Evolutionary conservation across 306 rosid species (phyloP), one percentile per base, ranked within the genome.

Genomic region (Amphicarpaea edgeworthii): DNA sequence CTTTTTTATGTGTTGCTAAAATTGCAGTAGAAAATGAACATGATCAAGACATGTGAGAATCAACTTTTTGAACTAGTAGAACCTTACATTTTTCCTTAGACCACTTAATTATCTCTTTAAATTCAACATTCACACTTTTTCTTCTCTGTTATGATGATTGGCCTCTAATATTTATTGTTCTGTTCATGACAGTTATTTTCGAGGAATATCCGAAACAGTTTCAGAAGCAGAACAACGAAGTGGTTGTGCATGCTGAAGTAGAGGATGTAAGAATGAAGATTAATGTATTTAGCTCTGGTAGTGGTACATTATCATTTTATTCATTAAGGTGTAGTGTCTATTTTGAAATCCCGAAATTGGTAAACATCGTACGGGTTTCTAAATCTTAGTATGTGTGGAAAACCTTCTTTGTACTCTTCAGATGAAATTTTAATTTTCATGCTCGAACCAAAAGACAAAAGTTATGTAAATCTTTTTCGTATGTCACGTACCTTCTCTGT

Each of bases 201-300:
- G 76, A 16, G 96, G 97, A 62, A 92, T 94, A 5, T 85, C 97
- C 19, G 95, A 92, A 75, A 72, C 93, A 7, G 83, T 82, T 70
- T 90, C 98, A 41, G 98, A 86, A 65, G 62, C 74, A 38, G 97
- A 94, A 34, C 91, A 84, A 77, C 68, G 88, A 83, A 87, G 90
- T 73, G 82, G 89, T 17, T 91, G 98, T 79, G 92, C 93, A 46
- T 94, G 98, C 79, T 93, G 75, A 85, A 60, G 70, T 65, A 47
- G 40, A 47, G 40, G 7, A 32, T 2, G 1, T 14, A 37, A 12
- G 41, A n/a, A n/a, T n/a, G n/a, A 50, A 51, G 57, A 77, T 34
- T n/a, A 46, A 62, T 54, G 41, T 78, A 42, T 43, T 78, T 50
- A 37, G 28, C 63, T 54, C 10, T 46, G 19, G 12, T 59, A 14